Evolutionary conservation across 306 rosid species (phyloP), one percentile per base, ranked within the genome.

Genomic region (Neltuma alba): DNA sequence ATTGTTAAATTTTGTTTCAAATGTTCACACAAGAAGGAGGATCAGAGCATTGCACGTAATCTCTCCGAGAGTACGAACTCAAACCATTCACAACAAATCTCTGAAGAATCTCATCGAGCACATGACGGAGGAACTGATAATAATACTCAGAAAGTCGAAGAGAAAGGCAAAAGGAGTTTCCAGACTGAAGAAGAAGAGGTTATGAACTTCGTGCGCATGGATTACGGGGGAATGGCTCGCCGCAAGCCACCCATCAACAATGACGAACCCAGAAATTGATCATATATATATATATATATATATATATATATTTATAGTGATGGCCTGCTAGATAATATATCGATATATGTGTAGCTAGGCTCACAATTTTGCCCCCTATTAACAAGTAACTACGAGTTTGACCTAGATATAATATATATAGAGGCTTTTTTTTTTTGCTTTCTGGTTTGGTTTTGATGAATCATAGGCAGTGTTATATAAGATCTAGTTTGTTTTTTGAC

Each of bases 231-330:
- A 82, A 82, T 52, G 80, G 92, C 86, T 58, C 81, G 76, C 48
- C 96, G 86, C 77, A 87, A 80, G 79, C 93, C 96, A 64, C 97
- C 97, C 74, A 86, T 89, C 81, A 80, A 92, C 85, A 92, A 92
- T 44, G 55, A 89, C 14, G 89, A 83, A 70, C 97, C 97, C 37
- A 66, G 70, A 70, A 71, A 86, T 77, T 92, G 81, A 89, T 18
- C 44, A 61, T n/a, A 14, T 15, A 34, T 38, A 74, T 5, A 63
- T 80, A 48, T n/a, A n/a, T n/a, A n/a, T n/a, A n/a, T n/a, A n/a
- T 37, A 37, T 37, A 37, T 37, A 63, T 52, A 8, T 1, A 45
- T 1, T 30, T 58, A 58, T 5, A 71, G 4, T 12, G 25, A 30
- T 50, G 16, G 48, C 63, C 63, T n/a, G 4, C 12, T 54, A 54